A percentile compares a stretch with the other conserved stretches of the same genome.
phyloP scores from a whole-genome alignment of 768 basidiomycete species.

The Leccinum uliginosum region DNA sequence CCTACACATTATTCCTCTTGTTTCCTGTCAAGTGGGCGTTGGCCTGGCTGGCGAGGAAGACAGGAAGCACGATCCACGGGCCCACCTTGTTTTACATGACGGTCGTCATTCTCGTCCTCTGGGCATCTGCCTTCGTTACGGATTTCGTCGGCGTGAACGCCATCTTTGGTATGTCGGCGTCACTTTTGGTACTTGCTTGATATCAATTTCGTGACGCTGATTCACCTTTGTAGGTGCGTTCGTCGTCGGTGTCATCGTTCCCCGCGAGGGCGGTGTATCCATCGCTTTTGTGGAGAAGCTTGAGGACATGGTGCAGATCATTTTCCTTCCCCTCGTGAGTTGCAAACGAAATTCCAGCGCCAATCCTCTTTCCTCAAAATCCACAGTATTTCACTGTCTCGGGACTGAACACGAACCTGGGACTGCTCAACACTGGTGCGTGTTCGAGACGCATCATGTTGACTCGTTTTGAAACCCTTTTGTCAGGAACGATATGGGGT shows the following conservation, averaged over 20 bases:
- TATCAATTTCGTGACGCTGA: not conserved
- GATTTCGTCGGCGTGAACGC: slow-evolving; percentile 93
- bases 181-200: not conserved
- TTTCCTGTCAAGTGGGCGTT: slow-evolving; percentile 62
- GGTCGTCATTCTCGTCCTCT: slow-evolving; percentile 70
- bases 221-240: slow-evolving; percentile 60
- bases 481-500: slow-evolving; percentile 74
- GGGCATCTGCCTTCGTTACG: slow-evolving; percentile 88
- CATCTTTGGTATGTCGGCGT: slow-evolving; percentile 63
- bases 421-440: slow-evolving; percentile 71
- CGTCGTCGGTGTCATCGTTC: slow-evolving; percentile 75
- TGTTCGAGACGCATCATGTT: not conserved
- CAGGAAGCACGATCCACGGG: slow-evolving; percentile 76
- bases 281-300: slow-evolving; percentile 87
- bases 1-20: slow-evolving; percentile 73
- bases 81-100: slow-evolving; percentile 92
- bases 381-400: slow-evolving; percentile 87
- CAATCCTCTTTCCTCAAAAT: not conserved
- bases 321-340: slow-evolving; percentile 82
- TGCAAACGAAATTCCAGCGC: not conserved
- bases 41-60: slow-evolving; percentile 67
- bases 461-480: not conserved
- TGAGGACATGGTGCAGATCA: slow-evolving; percentile 89
- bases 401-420: slow-evolving; percentile 88
- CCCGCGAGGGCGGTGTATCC: slow-evolving; percentile 81